These are phyloP conservation scores for Nothopassalora personata DNA, from an alignment of 2,329 filamentous ascomycete genomes.

Conservation along the genomic window DNA sequence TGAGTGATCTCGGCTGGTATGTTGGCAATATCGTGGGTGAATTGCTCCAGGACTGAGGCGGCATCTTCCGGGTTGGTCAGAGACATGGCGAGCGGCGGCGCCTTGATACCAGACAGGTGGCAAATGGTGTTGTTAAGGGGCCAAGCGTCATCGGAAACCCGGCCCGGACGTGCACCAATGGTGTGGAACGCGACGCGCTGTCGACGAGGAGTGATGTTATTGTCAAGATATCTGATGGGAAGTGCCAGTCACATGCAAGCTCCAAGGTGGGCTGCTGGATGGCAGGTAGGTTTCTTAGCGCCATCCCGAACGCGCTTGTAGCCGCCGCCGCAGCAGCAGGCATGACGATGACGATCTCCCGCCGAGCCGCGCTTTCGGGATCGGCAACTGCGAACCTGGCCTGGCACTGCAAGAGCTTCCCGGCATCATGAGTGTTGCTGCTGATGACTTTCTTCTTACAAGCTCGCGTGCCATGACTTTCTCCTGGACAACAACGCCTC, in stretches of 20 bases:
- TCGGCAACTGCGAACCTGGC: neutral
- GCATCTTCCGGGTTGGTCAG: conserved; percentile 54
- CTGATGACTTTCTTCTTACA: neutral
- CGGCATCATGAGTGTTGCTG: neutral
- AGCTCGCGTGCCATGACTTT: neutral
- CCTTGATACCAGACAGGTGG: neutral
- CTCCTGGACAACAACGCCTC: neutral
- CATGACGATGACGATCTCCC: neutral
- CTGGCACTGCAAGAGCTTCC: neutral
- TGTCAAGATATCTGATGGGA: conserved; percentile 5
- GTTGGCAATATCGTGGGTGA: conserved; percentile 70
- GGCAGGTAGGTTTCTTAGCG: neutral
- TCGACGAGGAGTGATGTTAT: neutral
- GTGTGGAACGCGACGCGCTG: neutral
- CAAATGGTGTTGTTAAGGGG: neutral
- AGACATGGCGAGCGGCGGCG: conserved; percentile 3
- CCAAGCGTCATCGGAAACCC: neutral
- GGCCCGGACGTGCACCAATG: neutral
- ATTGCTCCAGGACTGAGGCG: conserved; percentile 71
- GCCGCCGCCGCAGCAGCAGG: neutral
- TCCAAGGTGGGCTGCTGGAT: neutral
- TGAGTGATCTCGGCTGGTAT: conserved; percentile 77
- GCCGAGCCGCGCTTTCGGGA: conserved; percentile 4
- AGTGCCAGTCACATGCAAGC: conserved; percentile 13
- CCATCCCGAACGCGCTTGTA: neutral